Percentiles rank a stretch among this genome's conserved stretches.
These are phyloP conservation scores for Asparagopsis taxiformis DNA, from an alignment of 31 red algal species.

Conservation along the genomic window DNA sequence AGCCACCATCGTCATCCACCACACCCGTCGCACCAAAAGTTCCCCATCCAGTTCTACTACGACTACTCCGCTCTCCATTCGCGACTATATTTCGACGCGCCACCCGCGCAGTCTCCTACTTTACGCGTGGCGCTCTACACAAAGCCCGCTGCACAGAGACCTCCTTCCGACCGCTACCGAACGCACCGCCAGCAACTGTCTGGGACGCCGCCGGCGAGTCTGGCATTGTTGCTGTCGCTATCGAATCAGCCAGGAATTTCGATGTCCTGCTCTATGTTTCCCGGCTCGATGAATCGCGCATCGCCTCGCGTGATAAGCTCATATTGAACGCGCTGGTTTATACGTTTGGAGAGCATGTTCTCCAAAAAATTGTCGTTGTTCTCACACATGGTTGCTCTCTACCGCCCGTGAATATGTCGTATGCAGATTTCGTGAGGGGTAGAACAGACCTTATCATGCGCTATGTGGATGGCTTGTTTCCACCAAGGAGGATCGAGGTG, in stretches of 20 bases:
- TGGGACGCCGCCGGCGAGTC: conserved; percentile 4
- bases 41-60: background rate
- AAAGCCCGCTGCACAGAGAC: too few relatives aligned
- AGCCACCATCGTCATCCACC: background rate
- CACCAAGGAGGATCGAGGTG: conserved; percentile 7
- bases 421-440: conserved; percentile 6
- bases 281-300: conserved; percentile 10
- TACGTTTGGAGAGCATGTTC: conserved; percentile 3
- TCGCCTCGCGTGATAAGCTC: background rate
- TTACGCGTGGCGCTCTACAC: too few relatives aligned
- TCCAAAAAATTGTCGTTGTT: conserved; percentile 16
- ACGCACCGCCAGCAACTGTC: too few relatives aligned
- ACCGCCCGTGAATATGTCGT: conserved; percentile 9
- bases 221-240: background rate
- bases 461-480: conserved; percentile 4
- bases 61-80: background rate
- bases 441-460: conserved; percentile 9
- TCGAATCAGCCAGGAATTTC: background rate
- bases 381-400: conserved; percentile 7
- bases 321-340: background rate
- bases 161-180: too few relatives aligned
- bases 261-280: conserved; percentile 22
- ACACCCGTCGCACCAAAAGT: background rate
- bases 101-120: background rate
- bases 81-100: background rate